Evolutionary conservation across 225 moss, liverwort and hornwort genomes (phyloP).

Genomic region (Neckera pumila): DNA sequence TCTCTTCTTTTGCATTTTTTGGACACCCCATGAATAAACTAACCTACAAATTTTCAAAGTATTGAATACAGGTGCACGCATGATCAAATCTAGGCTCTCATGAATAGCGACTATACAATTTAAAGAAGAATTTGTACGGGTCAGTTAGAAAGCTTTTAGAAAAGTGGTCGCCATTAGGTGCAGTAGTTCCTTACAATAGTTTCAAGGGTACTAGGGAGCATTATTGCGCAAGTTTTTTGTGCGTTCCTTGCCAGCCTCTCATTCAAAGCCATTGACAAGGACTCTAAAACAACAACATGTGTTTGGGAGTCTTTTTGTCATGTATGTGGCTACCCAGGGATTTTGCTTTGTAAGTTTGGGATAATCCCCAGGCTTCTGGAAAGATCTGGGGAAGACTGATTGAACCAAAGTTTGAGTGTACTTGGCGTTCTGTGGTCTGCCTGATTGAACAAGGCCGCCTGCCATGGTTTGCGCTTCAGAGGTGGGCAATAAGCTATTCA

Average conservation of each 20-base stretch:
- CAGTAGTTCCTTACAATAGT: not conserved
- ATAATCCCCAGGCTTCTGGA: not conserved
- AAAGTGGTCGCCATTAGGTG: not conserved
- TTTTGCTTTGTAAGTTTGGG: not conserved
- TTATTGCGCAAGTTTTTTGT: not conserved
- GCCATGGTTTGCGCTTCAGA: not conserved
- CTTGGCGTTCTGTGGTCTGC: too few relatives aligned
- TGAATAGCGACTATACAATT: not conserved
- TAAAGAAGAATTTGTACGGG: not conserved
- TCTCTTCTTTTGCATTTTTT: not conserved
- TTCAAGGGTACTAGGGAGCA: not conserved
- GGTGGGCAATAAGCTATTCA: not conserved
- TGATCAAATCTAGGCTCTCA: too few relatives aligned
- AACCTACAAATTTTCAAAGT: not conserved
- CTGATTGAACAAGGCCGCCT: not conserved
- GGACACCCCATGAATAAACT: not conserved
- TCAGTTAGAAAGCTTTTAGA: not conserved
- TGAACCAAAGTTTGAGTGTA: too few relatives aligned
- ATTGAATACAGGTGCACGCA: fast-evolving
- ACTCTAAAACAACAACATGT: too few relatives aligned
- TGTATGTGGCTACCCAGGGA: not conserved
- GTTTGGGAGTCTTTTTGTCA: not conserved
- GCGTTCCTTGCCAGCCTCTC: not conserved
- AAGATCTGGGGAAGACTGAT: not conserved
- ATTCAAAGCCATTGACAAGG: not conserved